These are phyloP conservation scores for Ziziphus jujuba DNA, from an alignment of 306 rosid genomes.

Conservation along the genomic window DNA sequence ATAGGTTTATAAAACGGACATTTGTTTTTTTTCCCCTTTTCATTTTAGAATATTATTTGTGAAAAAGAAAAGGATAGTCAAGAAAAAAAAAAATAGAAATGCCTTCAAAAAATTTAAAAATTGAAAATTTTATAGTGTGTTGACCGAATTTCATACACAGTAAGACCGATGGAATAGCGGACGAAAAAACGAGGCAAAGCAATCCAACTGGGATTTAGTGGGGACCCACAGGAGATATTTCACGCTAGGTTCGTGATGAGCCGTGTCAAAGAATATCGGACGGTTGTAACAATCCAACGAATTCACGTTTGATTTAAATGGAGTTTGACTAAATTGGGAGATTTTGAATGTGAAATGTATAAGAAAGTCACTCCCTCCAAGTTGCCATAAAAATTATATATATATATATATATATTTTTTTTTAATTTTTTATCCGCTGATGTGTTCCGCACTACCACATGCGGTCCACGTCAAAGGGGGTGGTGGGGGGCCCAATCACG, in stretches of 20 bases:
- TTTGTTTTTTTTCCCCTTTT: too few relatives aligned
- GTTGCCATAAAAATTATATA: background rate
- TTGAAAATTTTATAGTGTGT: background rate
- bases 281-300: slow-evolving; percentile 14
- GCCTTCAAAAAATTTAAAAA: too few relatives aligned
- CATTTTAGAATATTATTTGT: too few relatives aligned
- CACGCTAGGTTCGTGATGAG: background rate
- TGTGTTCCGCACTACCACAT: slow-evolving; percentile 30
- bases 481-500: background rate
- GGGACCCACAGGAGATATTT: slow-evolving; percentile 12
- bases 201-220: slow-evolving; percentile 26
- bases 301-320: slow-evolving; percentile 2
- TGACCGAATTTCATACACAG: background rate
- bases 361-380: slow-evolving; percentile 10
- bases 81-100: too few relatives aligned
- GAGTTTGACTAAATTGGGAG: slow-evolving; percentile 14
- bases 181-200: background rate
- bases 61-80: too few relatives aligned
- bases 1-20: too few relatives aligned
- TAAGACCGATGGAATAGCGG: background rate
- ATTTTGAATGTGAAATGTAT: background rate
- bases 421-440: slow-evolving; percentile 5
- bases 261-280: background rate
- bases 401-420: too few relatives aligned
- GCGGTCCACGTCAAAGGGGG: slow-evolving; percentile 30